Base-by-base conservation (phyloP, 2,329 filamentous ascomycete species). In the Daldinia eschscholtzii region DNA sequence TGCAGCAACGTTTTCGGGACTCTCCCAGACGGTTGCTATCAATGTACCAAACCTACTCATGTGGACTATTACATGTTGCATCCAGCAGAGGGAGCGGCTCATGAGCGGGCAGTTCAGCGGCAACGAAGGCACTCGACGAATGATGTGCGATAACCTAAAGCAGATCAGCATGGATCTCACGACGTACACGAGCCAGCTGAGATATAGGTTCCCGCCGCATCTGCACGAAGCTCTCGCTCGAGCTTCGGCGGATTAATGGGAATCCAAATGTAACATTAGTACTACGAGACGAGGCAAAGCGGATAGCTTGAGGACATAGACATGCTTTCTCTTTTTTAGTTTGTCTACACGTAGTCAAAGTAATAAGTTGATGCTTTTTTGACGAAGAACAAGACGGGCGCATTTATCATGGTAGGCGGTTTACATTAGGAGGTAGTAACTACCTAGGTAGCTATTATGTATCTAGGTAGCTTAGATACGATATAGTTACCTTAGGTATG, bases 11-110 rank as follows among this genome's bases (percentile, higher is more conserved):
- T 98, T 99, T 82, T 88, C 93, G 15, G 85, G 87, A 1, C 87
- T 97, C 44, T 88, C 93, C 3, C 89, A 93, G 73, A 89, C 94
- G 6, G 92, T 99, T 44, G 91, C 94, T 2, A 91, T 93, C 78
- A 97, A 96, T 76, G 90, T 98, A 74, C 95, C 95, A 18, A 93
- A 95, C 80, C 85, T 98, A 70, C 87, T 99, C 70, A 91, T 97
- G 83, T 98, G 96, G 96, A 93, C 93, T 57, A 93, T 99, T 73
- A 87, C 91, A 46, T 94, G 92, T 82, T 97, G 94, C 80, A 91
- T 91, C 57, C 88, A 90, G 64, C 91, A 97, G 80, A 88, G 93
- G 70, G 90, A 92, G 74, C 84, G 90, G 68, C 85, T 97, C 53
- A 86, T 87, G 63, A 87, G 85, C 65, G 90, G 91, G 30, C 88